A percentile compares a stretch with the other conserved stretches of the same genome.
phyloP scores from a whole-genome alignment of 1,284 basidiomycete genomes.

The Irpex rosettiformis region DNA sequence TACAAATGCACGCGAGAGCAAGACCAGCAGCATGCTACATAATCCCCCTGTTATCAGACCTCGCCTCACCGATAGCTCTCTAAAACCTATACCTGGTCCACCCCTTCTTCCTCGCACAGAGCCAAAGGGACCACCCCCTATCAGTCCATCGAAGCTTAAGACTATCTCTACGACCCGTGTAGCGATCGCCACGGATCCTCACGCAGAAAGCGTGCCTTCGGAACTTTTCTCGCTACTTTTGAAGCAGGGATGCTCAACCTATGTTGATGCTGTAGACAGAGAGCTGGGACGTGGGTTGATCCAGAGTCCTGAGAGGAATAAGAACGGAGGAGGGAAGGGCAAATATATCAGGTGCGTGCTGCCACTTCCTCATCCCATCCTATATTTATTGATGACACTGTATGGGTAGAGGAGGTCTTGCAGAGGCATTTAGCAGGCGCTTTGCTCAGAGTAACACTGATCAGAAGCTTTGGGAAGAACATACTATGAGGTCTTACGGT shows the following conservation, averaged over 20 bases:
- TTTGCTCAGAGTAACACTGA: conserved; percentile 39
- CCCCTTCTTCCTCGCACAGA: not conserved
- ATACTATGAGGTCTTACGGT: conserved; percentile 24
- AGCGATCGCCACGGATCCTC: conserved; percentile 39
- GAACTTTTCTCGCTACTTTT: conserved; percentile 40
- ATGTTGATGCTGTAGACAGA: conserved; percentile 30
- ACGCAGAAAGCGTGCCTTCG: conserved; percentile 37
- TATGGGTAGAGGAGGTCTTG: conserved; percentile 43
- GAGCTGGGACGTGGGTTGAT: conserved; percentile 36
- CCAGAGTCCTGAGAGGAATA: conserved; percentile 40
- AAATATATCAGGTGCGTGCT: conserved; percentile 31
- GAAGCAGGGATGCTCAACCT: conserved; percentile 31
- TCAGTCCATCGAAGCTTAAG: conserved; percentile 26
- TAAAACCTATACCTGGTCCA: conserved; percentile 6
- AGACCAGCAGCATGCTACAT: not conserved
- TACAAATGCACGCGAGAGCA: too few species aligned
- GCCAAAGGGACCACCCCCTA: not conserved
- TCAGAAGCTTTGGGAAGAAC: conserved; percentile 47
- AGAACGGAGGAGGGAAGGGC: conserved; percentile 24
- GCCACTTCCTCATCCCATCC: conserved; percentile 18
- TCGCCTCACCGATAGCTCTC: not conserved
- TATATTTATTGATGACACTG: not conserved
- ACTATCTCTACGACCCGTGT: conserved; percentile 41
- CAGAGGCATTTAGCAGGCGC: conserved; percentile 39
- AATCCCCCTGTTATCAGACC: not conserved